phyloP scores from a whole-genome alignment of 2,329 filamentous ascomycete species.

The Fusarium sp. region DNA sequence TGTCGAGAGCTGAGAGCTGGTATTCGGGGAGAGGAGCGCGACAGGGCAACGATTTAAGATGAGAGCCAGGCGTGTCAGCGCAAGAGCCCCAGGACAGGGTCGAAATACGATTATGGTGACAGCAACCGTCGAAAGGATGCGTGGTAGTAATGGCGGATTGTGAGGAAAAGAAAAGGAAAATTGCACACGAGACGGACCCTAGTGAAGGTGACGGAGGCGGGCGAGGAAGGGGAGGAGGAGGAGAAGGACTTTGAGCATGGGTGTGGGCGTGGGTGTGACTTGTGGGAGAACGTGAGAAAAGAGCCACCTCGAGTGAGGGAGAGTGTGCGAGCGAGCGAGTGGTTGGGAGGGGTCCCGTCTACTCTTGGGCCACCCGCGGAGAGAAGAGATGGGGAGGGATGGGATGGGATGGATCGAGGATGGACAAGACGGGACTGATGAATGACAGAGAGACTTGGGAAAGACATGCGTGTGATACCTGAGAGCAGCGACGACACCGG shows the following conservation, averaged over 20 bases:
- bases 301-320: neutral
- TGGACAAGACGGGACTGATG: neutral
- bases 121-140: conserved; percentile 3
- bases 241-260: conserved; percentile 3
- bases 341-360: conserved; percentile 9
- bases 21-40: conserved; percentile 20
- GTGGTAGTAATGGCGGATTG: conserved; percentile 1
- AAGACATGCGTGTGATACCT: conserved; percentile 22
- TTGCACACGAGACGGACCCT: conserved; percentile 30
- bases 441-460: conserved; percentile 18
- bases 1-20: conserved; percentile 7
- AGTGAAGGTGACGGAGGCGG: conserved; percentile 16
- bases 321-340: neutral
- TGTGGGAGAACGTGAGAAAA: conserved; percentile 5
- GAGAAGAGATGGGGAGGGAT: conserved; percentile 7
- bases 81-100: conserved; percentile 23
- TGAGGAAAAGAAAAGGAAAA: conserved; percentile 24
- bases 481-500: neutral
- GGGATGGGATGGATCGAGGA: conserved; percentile 7
- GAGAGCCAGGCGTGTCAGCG: conserved; percentile 30
- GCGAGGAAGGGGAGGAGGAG: conserved; percentile 24
- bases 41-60: conserved; percentile 14
- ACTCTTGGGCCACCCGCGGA: neutral
- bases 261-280: conserved; percentile 1
- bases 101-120: neutral